These are phyloP conservation scores for Stentor coeruleus DNA, from an alignment of 73 alveolate genomes.

Conservation along the genomic window DNA sequence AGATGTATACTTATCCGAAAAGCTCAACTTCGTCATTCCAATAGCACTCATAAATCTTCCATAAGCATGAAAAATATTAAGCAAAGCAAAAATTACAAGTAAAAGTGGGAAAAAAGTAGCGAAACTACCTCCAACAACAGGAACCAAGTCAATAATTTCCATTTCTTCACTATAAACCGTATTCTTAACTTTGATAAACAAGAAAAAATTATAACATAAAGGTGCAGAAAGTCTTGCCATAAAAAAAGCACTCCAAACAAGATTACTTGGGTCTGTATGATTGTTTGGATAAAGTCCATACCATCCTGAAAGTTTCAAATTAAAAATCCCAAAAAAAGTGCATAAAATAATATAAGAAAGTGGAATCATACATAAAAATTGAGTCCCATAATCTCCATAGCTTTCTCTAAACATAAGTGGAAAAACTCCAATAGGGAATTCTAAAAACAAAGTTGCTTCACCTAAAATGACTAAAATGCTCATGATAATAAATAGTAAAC, in stretches of 20 bases:
- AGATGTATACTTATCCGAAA: not conserved
- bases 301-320: conserved; percentile 19
- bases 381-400: not conserved
- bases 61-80: conserved; percentile 18
- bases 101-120: conserved; percentile 25
- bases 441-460: conserved; percentile 19
- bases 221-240: conserved; percentile 29
- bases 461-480: conserved; percentile 22
- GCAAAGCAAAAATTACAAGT: not conserved
- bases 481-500: not conserved
- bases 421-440: not conserved
- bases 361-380: not conserved
- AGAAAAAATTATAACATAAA: conserved; percentile 2
- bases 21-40: conserved; percentile 6
- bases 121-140: not conserved
- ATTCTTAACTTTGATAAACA: conserved; percentile 16
- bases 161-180: not conserved
- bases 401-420: not conserved
- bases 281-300: conserved; percentile 29
- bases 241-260: not conserved
- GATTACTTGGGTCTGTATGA: conserved; percentile 30
- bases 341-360: conserved; percentile 16
- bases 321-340: conserved; percentile 3
- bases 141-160: conserved; percentile 8
- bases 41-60: conserved; percentile 2